Evolutionary conservation across 2,329 filamentous ascomycete species (phyloP), one percentile per base, ranked within the genome.

Genomic region (Neurospora crassa): DNA sequence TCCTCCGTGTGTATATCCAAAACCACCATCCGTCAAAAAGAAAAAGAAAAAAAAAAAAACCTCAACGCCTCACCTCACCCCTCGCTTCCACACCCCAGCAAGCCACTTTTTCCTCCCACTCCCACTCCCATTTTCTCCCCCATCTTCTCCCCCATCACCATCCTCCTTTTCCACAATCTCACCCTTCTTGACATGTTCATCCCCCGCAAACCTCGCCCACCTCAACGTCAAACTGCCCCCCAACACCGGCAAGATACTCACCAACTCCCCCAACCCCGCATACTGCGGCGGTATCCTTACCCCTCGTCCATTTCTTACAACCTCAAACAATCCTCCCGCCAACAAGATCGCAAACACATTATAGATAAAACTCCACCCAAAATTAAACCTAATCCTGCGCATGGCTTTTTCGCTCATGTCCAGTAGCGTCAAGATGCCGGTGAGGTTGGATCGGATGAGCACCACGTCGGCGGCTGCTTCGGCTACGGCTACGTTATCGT

Each of bases 161-260:
- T 29, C 4, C 29, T 29, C 29, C 29, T 5, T 29, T 29, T 29
- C 29, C 29, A 29, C 29, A 29, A 29, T 5, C 29, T 29, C 29
- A 4, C 45, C 24, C n/a, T 12, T 12, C 1, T 11, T 24, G 0
- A n/a, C n/a, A 6, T 20, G 10, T 5, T 5, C 53, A 63, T 63
- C 53, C 24, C 53, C 53, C 7, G 29, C 29, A 68, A 69, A 59
- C 72, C 75, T 78, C 42, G 77, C 75, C 81, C 81, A 86, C 63
- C 79, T 79, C 76, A 88, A 76, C 71, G 81, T 80, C 74, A 87
- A 80, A 0, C 89, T 89, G 63, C 85, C 85, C 6, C 82, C 77
- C 74, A 93, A 85, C 3, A 94, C 90, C 0, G 91, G 91, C 77
- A 92, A 71, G 0, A 94, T 89, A 76, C 91, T 93, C 0, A 92